Evolutionary conservation across 495 filamentous ascomycete species (phyloP), one percentile per base, ranked within the genome.

Genomic region (Aspergillus haitiensis): DNA sequence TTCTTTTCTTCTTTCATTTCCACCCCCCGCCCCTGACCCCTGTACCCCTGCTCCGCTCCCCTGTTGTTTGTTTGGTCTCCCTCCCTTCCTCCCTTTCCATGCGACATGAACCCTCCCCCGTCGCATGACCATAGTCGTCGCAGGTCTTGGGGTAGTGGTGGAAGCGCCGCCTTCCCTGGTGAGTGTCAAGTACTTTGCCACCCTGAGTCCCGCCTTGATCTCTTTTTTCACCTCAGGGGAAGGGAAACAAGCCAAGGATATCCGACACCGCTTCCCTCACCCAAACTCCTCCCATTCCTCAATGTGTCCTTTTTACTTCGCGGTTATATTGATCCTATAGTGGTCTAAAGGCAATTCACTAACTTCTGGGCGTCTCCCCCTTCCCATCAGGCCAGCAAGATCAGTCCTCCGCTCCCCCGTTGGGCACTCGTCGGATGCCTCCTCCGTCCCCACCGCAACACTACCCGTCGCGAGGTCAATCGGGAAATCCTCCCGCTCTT

Each of bases 371-470:
- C 31, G 16, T 33, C 18, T 39, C 12, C 36, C 9, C 18, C 18
- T 59, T 36, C 11, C 50, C 0, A 44, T 16, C 57, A 76, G 74
- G 68, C 36, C 62, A 59, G 21, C 71, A 75, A 66, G 73, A 78
- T 54, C 64, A 63, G 44, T 66, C 75, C 46, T 75, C 82, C 27
- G 78, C 78, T 12, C 74, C 81, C 16, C 66, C 81, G 7, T 79
- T 83, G 67, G 71, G 70, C 34, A 72, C 62, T 63, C 81, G 82
- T 52, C 78, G 81, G 56, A 87, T 87, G 83, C 80, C 79, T 55
- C 83, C 84, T 31, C 84, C 84, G 5, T 82, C 82, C 18, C 80
- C 85, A 44, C 82, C 84, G 31, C 83, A 83, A 64, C 77, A 78
- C 52, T 79, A 79, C 57, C 68, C 72, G 39, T 68, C 74, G 40